phyloP scores from a whole-genome alignment of 192 early-diverging fungal species.

The Chytriomyces sp. region DNA sequence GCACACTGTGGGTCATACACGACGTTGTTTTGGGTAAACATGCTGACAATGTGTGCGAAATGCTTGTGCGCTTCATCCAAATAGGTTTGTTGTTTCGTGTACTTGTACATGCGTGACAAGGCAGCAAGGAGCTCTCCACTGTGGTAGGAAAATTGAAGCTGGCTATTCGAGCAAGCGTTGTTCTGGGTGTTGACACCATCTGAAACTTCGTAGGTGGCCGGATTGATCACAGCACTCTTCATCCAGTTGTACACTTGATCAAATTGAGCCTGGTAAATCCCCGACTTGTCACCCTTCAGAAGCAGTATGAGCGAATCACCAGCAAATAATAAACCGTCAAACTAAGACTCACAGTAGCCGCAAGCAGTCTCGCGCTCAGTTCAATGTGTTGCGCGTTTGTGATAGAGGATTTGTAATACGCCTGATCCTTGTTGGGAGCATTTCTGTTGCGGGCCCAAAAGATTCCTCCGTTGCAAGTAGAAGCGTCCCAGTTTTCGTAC shows the following conservation, averaged over 20 bases:
- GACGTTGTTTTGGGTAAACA: slow-evolving; percentile 8
- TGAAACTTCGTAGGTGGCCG: not conserved
- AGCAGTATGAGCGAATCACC: no score
- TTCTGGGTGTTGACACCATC: slow-evolving; percentile 2
- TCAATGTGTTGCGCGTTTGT: slow-evolving; percentile 45
- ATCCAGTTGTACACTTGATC: slow-evolving; percentile 44
- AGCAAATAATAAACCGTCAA: slow-evolving; percentile 19
- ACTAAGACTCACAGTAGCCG: slow-evolving; percentile 35
- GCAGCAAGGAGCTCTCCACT: slow-evolving; percentile 21
- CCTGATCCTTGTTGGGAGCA: not conserved
- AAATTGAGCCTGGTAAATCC: slow-evolving; percentile 30
- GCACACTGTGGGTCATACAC: not conserved
- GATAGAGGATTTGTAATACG: slow-evolving; percentile 49
- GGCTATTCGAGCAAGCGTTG: not conserved
- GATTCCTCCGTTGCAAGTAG: slow-evolving; percentile 49
- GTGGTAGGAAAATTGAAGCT: slow-evolving; percentile 20
- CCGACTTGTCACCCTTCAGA: no score
- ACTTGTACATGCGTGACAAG: slow-evolving; percentile 10
- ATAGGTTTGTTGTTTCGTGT: slow-evolving; percentile 21
- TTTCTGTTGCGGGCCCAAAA: slow-evolving; percentile 48
- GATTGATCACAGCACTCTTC: slow-evolving; percentile 12
- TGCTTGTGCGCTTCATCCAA: slow-evolving; percentile 22
- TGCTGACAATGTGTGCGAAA: not conserved
- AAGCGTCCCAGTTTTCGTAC: slow-evolving; percentile 42
- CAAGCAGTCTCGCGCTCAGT: slow-evolving; percentile 39